Conservation (phyloP, 768 basidiomycete species). For the Termitomyces sp. region DNA sequence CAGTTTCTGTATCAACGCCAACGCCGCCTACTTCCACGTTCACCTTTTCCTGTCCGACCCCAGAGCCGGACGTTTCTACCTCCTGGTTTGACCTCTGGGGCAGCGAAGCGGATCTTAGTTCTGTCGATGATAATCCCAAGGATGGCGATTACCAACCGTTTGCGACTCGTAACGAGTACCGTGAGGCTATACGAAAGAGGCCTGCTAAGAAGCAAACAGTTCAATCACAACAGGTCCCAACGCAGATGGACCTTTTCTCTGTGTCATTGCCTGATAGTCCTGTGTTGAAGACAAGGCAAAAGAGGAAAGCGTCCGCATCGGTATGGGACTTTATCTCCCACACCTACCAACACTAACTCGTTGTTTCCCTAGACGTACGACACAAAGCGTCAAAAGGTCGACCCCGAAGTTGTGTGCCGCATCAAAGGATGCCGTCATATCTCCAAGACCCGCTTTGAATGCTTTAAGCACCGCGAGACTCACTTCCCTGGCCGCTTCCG, state of each 20-base stretch:
- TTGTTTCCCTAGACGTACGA: background rate
- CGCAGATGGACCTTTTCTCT: background rate
- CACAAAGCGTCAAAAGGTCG: constrained; percentile 16
- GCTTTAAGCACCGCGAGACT: constrained; percentile 24
- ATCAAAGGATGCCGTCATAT: constrained; percentile 21
- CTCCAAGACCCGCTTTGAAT: constrained; percentile 21
- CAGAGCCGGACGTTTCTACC: background rate
- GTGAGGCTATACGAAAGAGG: background rate
- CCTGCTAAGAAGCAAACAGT: background rate
- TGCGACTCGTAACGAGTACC: background rate
- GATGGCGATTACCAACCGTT: constrained; percentile 16
- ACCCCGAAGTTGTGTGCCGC: constrained; percentile 20
- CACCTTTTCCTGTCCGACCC: constrained; percentile 2
- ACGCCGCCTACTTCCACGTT: constrained; percentile 4
- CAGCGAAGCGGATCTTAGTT: background rate
- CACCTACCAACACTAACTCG: background rate
- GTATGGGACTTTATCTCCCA: background rate
- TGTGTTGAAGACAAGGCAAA: constrained; percentile 4
- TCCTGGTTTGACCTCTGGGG: constrained; percentile 10
- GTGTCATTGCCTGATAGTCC: background rate
- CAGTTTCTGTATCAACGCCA: constrained; percentile 1
- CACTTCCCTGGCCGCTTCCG: constrained; percentile 23
- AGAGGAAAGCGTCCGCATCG: constrained; percentile 9
- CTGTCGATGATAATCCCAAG: constrained; percentile 7
- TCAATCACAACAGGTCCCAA: background rate